phyloP scores from a whole-genome alignment of 176 grass and related monocot species.

The Triticum dicoccoides region DNA sequence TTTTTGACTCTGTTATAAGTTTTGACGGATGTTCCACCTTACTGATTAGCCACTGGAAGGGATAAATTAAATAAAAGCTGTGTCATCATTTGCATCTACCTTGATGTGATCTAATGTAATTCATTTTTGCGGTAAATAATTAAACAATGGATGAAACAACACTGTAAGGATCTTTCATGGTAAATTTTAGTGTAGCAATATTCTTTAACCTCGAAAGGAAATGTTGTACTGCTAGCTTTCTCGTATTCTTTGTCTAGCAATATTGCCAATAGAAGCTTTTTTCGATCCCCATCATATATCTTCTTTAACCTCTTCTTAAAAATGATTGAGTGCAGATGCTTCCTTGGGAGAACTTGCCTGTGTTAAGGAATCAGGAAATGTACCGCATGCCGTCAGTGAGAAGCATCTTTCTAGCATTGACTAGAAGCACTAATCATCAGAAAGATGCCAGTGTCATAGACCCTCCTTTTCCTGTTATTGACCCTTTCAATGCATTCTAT shows the following conservation, averaged over 20 bases:
- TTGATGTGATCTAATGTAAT: background rate
- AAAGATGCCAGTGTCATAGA: constrained; percentile 18
- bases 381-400: constrained; percentile 84
- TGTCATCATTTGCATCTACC: background rate
- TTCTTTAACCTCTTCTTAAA: constrained; percentile 24
- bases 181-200: background rate
- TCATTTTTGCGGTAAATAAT: constrained; percentile 5
- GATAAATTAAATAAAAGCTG: background rate
- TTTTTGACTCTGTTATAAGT: background rate
- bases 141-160: background rate
- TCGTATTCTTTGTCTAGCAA: constrained; percentile 9
- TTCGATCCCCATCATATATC: background rate
- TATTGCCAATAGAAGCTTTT: background rate
- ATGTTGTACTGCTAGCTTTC: background rate
- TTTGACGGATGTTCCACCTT: constrained; percentile 1
- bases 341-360: constrained; percentile 88
- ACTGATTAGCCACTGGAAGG: background rate
- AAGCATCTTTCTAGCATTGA: constrained; percentile 51
- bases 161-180: background rate
- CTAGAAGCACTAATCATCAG: constrained; percentile 36
- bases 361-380: constrained; percentile 74
- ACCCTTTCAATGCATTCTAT: constrained; percentile 71
- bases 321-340: constrained; percentile 78
- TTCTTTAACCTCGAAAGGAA: background rate
- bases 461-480: constrained; percentile 56